Conservation (phyloP, 1,284 basidiomycete species). For the Apiotrichum gracile region DNA sequence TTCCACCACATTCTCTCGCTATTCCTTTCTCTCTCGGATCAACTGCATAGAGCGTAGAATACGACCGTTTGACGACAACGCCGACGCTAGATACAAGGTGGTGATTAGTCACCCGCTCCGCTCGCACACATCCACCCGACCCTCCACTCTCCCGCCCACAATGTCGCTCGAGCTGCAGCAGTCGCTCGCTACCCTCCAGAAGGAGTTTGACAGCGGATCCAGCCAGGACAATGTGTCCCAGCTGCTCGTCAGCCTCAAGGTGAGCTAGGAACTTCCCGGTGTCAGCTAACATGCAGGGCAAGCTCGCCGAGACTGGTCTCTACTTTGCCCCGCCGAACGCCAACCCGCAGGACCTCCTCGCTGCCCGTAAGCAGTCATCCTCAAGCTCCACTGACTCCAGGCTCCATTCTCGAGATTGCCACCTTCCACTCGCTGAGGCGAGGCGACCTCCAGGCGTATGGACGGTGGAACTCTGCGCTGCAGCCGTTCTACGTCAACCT, state of each 20-base stretch:
- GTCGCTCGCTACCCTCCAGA: constrained; percentile 36
- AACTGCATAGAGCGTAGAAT: background rate
- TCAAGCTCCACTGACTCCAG: constrained; percentile 46
- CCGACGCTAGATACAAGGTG: too few relatives aligned
- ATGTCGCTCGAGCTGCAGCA: constrained; percentile 40
- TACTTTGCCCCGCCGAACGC: constrained; percentile 44
- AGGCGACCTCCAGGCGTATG: constrained; percentile 83
- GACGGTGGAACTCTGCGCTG: constrained; percentile 89
- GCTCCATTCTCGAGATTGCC: constrained; percentile 92
- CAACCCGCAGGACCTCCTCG: constrained; percentile 40
- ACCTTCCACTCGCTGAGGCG: constrained; percentile 87
- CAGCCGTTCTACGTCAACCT: constrained; percentile 89
- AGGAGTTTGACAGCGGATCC: constrained; percentile 28
- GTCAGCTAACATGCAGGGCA: constrained; percentile 25
- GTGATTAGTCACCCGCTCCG: background rate
- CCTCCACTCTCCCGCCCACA: constrained; percentile 2
- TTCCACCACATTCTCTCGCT: background rate
- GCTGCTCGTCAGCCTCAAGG: constrained; percentile 40
- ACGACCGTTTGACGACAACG: background rate
- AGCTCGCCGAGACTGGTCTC: constrained; percentile 44
- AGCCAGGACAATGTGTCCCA: constrained; percentile 25
- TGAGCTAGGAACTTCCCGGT: constrained; percentile 9
- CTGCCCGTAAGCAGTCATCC: constrained; percentile 37
- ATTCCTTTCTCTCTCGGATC: too few relatives aligned
- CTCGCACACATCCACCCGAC: background rate